phyloP scores from a whole-genome alignment of 352 stramenopile species.

The Thalassiosira exigua region DNA sequence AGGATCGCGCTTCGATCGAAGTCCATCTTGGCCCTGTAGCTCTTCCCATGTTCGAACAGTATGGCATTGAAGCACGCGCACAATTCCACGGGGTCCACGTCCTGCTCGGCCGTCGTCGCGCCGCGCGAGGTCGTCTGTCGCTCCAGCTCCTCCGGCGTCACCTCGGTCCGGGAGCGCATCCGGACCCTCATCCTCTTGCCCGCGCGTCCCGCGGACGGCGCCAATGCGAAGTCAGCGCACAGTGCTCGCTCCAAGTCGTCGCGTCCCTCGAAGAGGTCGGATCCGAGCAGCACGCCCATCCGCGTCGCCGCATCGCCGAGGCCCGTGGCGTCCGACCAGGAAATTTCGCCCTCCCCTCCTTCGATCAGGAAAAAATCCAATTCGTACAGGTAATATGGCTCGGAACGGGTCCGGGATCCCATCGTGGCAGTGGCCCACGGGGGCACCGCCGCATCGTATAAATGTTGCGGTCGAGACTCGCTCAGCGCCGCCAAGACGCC shows the following conservation, averaged over 20 bases:
- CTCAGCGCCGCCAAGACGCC: conserved; percentile 18
- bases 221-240: conserved; percentile 22
- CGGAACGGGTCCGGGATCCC: conserved; percentile 3
- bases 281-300: conserved; percentile 38
- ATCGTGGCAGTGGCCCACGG: conserved; percentile 33
- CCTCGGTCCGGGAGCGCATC: conserved; percentile 12
- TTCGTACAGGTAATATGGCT: conserved; percentile 50
- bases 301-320: conserved; percentile 34
- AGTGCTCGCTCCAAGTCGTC: conserved; percentile 15
- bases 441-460: conserved; percentile 27
- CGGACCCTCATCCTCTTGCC: conserved; percentile 13
- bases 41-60: conserved; percentile 35
- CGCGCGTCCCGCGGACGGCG: not conserved
- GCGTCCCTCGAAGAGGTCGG: conserved; percentile 24
- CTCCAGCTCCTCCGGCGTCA: not conserved
- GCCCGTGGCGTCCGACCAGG: conserved; percentile 17
- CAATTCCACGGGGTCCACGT: conserved; percentile 23
- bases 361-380: conserved; percentile 33
- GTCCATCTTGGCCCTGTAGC: too few species aligned
- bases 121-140: conserved; percentile 5
- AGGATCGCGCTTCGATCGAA: conserved; percentile 17
- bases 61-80: conserved; percentile 50
- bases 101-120: conserved; percentile 1
- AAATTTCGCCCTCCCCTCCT: conserved; percentile 7
- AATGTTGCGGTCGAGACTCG: conserved; percentile 3